Conservation (phyloP, 2,329 filamentous ascomycete species). For the Boeremia lycopersici region DNA sequence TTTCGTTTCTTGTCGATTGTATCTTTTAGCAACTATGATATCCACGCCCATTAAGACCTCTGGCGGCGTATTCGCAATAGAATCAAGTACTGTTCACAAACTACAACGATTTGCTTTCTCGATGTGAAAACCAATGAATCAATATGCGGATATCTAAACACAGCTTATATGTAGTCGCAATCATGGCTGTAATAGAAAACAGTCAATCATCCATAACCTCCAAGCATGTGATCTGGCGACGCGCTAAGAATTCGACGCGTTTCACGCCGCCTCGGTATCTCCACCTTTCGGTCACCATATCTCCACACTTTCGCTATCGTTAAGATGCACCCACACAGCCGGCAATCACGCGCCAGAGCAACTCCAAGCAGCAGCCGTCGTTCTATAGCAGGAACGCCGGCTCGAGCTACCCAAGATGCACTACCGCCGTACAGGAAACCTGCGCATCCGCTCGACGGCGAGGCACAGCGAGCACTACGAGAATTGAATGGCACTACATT, state of each 20-base stretch:
- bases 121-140: neutral
- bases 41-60: conserved; percentile 12
- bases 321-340: conserved; percentile 33
- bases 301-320: neutral
- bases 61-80: conserved; percentile 5
- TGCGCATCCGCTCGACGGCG: conserved; percentile 56
- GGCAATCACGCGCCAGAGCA: conserved; percentile 24
- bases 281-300: neutral
- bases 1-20: conserved; percentile 10
- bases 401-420: conserved; percentile 19
- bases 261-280: conserved; percentile 2
- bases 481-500: conserved; percentile 52
- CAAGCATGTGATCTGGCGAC: conserved; percentile 23
- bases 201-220: no score
- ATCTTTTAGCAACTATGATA: conserved; percentile 23
- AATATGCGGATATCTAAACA: neutral
- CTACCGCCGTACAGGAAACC: conserved; percentile 62
- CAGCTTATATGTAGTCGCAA: no score
- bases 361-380: conserved; percentile 23
- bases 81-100: neutral
- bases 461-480: conserved; percentile 55
- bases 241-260: conserved; percentile 10
- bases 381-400: conserved; percentile 18
- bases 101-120: no score
- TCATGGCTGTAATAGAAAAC: no score